phyloP scores from a whole-genome alignment of 1,284 basidiomycete species.

The Fomitopsis pinicola region DNA sequence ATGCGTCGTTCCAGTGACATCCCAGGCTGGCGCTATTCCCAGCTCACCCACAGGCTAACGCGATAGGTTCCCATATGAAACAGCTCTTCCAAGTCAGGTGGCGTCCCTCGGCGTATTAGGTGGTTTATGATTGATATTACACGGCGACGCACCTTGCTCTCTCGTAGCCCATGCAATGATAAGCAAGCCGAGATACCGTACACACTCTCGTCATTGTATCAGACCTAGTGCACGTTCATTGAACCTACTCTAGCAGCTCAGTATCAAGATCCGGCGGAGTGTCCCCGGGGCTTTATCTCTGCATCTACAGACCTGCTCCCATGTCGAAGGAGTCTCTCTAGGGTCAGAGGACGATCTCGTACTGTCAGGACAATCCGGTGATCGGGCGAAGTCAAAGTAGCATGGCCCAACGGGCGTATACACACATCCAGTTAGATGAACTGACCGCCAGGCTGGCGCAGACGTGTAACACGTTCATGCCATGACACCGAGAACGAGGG shows the following conservation, averaged over 20 bases:
- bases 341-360: neutral
- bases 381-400: neutral
- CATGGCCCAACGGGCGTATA: neutral
- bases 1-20: neutral
- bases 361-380: neutral
- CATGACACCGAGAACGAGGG: constrained; percentile 14
- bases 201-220: neutral
- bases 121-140: neutral
- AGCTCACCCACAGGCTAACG: neutral
- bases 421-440: neutral
- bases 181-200: neutral
- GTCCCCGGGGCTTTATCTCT: neutral
- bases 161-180: neutral
- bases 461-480: constrained; percentile 6
- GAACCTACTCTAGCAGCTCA: neutral
- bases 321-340: neutral
- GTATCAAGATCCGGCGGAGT: neutral
- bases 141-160: neutral
- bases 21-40: neutral
- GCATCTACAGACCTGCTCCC: neutral
- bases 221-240: neutral
- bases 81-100: neutral
- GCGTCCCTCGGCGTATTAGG: neutral
- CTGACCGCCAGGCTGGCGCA: neutral
- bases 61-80: neutral